Conservation (phyloP, 129 eudicot genomes). For the Kitagawia praeruptora region DNA sequence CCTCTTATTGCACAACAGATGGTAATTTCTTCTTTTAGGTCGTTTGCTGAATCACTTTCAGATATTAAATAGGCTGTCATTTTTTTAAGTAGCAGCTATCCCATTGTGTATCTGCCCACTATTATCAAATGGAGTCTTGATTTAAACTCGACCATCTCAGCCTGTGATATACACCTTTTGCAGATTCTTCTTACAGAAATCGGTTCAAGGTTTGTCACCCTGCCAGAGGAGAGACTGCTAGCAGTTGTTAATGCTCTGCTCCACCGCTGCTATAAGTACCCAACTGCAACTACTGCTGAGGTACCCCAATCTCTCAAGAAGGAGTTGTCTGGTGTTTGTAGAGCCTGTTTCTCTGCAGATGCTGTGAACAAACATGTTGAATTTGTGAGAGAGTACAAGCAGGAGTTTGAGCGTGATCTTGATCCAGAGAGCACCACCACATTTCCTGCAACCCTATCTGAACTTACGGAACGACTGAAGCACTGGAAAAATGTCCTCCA, state of each 20-base stretch:
- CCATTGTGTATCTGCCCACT: neutral
- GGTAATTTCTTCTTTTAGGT: neutral
- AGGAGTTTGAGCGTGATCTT: slow-evolving; percentile 97
- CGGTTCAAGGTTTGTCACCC: slow-evolving; percentile 92
- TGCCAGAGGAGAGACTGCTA: slow-evolving; percentile 92
- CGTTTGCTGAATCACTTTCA: neutral
- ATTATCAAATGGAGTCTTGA: neutral
- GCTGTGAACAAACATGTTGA: slow-evolving; percentile 99
- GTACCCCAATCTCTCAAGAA: slow-evolving; percentile 96
- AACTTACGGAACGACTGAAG: slow-evolving; percentile 85
- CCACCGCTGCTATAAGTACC: slow-evolving; percentile 95
- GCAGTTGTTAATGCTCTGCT: slow-evolving; percentile 97
- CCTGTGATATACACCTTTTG: slow-evolving; percentile 6
- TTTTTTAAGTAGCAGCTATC: neutral
- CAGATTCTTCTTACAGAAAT: slow-evolving; percentile 95
- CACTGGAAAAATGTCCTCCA: slow-evolving; percentile 98
- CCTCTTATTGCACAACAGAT: neutral
- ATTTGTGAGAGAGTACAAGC: slow-evolving; percentile 91
- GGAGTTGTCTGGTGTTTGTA: slow-evolving; percentile 98
- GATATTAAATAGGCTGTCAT: neutral
- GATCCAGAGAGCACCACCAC: slow-evolving; percentile 93
- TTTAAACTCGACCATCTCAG: neutral
- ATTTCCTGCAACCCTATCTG: slow-evolving; percentile 89
- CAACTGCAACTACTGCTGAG: slow-evolving; percentile 97
- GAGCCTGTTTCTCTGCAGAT: slow-evolving; percentile 97